These are phyloP conservation scores for Salinomyces thailandicus DNA, from an alignment of 2,329 filamentous ascomycete species.

Conservation along the genomic window DNA sequence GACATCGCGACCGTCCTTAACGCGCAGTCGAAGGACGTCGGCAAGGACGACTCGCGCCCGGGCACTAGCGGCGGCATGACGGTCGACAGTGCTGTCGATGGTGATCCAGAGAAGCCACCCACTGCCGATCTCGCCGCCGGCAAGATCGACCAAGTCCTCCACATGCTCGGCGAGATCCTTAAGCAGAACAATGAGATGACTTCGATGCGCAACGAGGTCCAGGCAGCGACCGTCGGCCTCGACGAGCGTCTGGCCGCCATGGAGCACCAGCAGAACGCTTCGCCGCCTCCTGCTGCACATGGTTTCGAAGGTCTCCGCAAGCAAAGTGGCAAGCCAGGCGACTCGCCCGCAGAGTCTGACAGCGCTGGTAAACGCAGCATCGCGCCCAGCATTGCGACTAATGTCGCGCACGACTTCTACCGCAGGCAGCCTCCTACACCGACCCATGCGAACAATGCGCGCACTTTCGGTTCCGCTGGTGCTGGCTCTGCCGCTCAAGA, in stretches of 20 bases:
- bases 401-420: slow-evolving; percentile 16
- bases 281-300: not conserved
- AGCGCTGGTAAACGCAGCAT: slow-evolving; percentile 2
- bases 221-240: slow-evolving; percentile 9
- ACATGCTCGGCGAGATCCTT: slow-evolving; percentile 9
- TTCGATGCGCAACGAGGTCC: slow-evolving; percentile 10
- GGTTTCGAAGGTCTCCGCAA: not conserved
- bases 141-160: slow-evolving; percentile 8
- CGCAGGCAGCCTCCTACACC: slow-evolving; percentile 1
- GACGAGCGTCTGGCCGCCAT: slow-evolving; percentile 13
- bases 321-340: too few relatives aligned
- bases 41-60: not conserved
- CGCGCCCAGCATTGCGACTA: slow-evolving; percentile 12
- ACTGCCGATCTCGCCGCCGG: not conserved
- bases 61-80: not conserved
- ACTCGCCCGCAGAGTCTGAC: not conserved
- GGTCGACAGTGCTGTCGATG: not conserved
- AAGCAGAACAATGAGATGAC: slow-evolving; percentile 10
- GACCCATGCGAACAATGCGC: not conserved
- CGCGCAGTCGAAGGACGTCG: slow-evolving; percentile 2
- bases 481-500: not conserved
- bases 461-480: too few relatives aligned
- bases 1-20: slow-evolving; percentile 4
- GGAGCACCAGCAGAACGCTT: slow-evolving; percentile 2
- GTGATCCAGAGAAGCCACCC: slow-evolving; percentile 5